Conservation (phyloP, 2,329 filamentous ascomycete species). For the Phoma sp. region DNA sequence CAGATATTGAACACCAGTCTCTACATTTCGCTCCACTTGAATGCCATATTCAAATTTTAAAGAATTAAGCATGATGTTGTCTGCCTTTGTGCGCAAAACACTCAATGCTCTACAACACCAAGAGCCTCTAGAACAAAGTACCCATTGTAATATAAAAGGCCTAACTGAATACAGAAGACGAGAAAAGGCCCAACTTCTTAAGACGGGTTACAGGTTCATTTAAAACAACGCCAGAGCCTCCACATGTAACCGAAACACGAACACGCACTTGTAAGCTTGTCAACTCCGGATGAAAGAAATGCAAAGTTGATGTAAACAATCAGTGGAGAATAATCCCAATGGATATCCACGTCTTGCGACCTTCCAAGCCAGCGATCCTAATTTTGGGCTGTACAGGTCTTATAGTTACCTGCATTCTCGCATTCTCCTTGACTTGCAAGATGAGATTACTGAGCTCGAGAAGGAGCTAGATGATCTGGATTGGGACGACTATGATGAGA, state of each 20-base stretch:
- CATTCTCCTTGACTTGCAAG: conserved; percentile 48
- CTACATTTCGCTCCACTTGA: too few relatives aligned
- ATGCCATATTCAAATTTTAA: too few relatives aligned
- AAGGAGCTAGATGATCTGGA: conserved; percentile 48
- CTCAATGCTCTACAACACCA: too few relatives aligned
- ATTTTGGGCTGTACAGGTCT: conserved; percentile 51
- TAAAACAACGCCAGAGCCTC: conserved; percentile 39
- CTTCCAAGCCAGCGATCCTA: conserved; percentile 50
- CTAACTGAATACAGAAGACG: conserved; percentile 28
- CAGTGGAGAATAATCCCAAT: conserved; percentile 49
- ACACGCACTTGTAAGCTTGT: conserved; percentile 41
- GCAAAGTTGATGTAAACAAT: neutral
- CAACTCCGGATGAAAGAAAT: too few relatives aligned
- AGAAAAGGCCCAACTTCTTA: conserved; percentile 34
- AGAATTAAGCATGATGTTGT: too few relatives aligned
- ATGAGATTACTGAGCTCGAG: conserved; percentile 49
- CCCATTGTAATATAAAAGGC: too few relatives aligned
- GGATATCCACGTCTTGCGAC: conserved; percentile 51
- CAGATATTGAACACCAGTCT: too few relatives aligned
- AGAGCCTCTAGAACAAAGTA: too few relatives aligned
- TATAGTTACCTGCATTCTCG: conserved; percentile 52
- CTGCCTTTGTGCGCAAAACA: too few relatives aligned
- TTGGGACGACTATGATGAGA: conserved; percentile 39
- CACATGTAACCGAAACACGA: conserved; percentile 39
- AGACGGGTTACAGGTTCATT: conserved; percentile 41